Base-by-base conservation (phyloP, 345 rosid genomes). In the Lepidium didymum region DNA sequence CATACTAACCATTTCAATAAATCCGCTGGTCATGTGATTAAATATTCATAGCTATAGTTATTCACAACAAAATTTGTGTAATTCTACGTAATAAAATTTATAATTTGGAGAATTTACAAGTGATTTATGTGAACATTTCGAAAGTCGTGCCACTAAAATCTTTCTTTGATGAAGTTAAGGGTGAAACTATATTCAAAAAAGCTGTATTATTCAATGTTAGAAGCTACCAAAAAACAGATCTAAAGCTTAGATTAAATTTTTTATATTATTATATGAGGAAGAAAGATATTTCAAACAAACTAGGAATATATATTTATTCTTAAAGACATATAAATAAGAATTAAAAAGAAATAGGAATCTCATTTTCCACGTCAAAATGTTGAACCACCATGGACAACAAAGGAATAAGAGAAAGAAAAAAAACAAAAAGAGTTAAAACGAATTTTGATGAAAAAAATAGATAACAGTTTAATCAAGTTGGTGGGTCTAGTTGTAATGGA, bases 281-380 rank as follows among this genome's bases (percentile, higher is more conserved):
- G 56, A 58, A 73, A 42, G 77, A 42, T 66, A 58, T 43, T 34
- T 23, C 61, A 73, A 50, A 59, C 72, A 73, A 67, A 72, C 68
- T 66, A 73, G 68, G 77, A 67, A 73, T 73, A 67, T 23, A 2
- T 2, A 52, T 52, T 40, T 66, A 59, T 15, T 51, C 62, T 4
- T 59, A 73, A 73, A 73, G 77, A 2, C 62, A 67, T 35, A 59
- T 35, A 42, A 29, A 42, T 50, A 42, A 73, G 59, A 51, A 50
- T 21, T 21, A 65, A 73, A 67, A 73, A 64, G 68, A 73, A 34
- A 59, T 11, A 53, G 52, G 72, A 73, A 67, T 59, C 72, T 66
- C 41, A 51, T 51, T 73, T 73, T 73, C 77, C 77, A 73, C 62
- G 77, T 73, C 77, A 73, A 73, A 67, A 73, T 73, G 77, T 73